Conservation (phyloP, 208 protist species). For the Histomonas meleagridis region DNA sequence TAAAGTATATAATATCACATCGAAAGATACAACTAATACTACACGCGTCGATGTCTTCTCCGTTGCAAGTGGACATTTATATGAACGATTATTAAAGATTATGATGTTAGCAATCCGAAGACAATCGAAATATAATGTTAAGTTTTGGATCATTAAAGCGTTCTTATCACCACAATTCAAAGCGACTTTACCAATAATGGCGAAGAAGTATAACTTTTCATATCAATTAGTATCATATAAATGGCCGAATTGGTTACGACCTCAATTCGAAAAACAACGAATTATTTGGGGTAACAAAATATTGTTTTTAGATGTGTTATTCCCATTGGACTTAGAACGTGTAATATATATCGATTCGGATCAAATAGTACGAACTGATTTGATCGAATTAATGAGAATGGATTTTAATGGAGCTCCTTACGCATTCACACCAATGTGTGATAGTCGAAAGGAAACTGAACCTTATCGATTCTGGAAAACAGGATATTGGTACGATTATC, state of each 20-base stretch:
- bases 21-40: background rate
- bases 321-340: conserved; percentile 78
- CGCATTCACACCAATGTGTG: conserved; percentile 90
- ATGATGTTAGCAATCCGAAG: conserved; percentile 14
- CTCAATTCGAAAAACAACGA: conserved; percentile 86
- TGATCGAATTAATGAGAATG: conserved; percentile 83
- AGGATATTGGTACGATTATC: conserved; percentile 42
- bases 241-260: conserved; percentile 85
- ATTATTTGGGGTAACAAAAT: conserved; percentile 98
- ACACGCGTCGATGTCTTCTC: conserved; percentile 12
- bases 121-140: conserved; percentile 62
- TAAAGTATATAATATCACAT: background rate
- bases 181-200: conserved; percentile 61
- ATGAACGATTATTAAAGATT: conserved; percentile 28
- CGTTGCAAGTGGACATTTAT: conserved; percentile 31
- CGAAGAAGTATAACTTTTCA: conserved; percentile 71
- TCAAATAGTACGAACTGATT: conserved; percentile 70
- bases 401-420: conserved; percentile 75
- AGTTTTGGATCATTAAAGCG: conserved; percentile 96
- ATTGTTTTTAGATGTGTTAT: conserved; percentile 95
- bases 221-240: conserved; percentile 83
- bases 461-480: conserved; percentile 60
- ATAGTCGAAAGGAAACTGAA: conserved; percentile 68
- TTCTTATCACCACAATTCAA: conserved; percentile 90
- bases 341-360: conserved; percentile 96